Base-by-base conservation (phyloP, 768 basidiomycete genomes). In the Asterophora parasitica region DNA sequence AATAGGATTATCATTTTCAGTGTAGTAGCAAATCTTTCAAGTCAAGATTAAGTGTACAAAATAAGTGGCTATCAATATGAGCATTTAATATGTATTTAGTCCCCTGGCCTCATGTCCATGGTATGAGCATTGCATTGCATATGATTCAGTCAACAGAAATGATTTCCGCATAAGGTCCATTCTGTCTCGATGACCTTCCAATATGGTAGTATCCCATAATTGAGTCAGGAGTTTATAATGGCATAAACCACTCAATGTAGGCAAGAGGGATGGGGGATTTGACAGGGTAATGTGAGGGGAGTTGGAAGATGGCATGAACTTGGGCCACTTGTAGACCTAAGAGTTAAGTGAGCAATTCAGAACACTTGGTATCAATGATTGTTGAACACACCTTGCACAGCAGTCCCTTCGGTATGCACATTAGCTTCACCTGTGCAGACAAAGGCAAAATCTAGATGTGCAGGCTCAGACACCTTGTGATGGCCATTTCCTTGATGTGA, bases 191-290 rank as follows among this genome's bases (percentile, higher is more conserved):
- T 3, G 58, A 61, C 3, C 50, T 35, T 11, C 55, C 37, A 2
- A 65, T 26, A 12, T 26, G 10, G 37, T 45, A 58, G 52, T 61
- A 61, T 1, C 50, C 51, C 12, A 42, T 43, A n/a, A 39, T 19
- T 3, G 37, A 26, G 37, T 62, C 54, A 2, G 48, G 52, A 7
- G 20, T 34, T 7, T 36, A 31, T 7, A 58, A 49, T 1, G 56
- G 52, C 7, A 57, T 63, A 39, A 60, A 63, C 60, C 58, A 64
- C 26, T 65, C 57, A 8, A 66, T 40, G 36, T 65, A 65, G 0
- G 53, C 61, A 3, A 67, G 49, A 0, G 57, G 60, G 8, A 31
- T 27, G 7, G 19, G 19, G 1, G 46, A 13, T 23, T 51, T 46
- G 23, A 53, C 38, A 9, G 46, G 49, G 31, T 53, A 55, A 3